phyloP scores from a whole-genome alignment of 208 protist species.

The Trichomonas tenax region DNA sequence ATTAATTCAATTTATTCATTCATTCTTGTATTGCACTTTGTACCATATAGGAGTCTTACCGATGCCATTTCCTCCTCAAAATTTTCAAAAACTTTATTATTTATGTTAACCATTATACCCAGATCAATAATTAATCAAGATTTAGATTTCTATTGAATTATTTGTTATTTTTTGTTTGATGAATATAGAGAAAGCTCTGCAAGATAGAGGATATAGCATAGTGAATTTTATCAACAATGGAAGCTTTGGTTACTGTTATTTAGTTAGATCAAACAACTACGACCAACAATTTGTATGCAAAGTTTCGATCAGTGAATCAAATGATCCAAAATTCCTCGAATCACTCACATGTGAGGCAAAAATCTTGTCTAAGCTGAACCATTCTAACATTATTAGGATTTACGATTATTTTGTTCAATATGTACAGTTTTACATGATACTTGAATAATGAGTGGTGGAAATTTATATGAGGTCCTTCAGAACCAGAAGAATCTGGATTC shows the following conservation, averaged over 20 bases:
- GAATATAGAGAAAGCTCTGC: not conserved
- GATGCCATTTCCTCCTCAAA: no score
- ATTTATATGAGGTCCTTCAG: not conserved
- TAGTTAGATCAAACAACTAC: not conserved
- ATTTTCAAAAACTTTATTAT: no score
- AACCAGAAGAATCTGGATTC: not conserved
- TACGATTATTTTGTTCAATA: not conserved
- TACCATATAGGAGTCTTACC: no score
- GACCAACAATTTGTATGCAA: not conserved
- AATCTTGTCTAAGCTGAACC: not conserved
- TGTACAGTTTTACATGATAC: not conserved
- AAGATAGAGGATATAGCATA: not conserved
- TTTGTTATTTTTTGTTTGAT: not conserved
- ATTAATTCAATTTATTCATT: no score
- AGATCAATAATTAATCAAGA: no score
- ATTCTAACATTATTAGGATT: not conserved
- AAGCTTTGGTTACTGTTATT: not conserved
- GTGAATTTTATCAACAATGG: not conserved
- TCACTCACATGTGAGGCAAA: not conserved
- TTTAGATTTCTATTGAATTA: no score
- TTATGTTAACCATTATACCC: no score
- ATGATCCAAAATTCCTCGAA: not conserved
- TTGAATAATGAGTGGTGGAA: not conserved
- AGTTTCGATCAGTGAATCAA: not conserved
- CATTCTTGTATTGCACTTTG: no score